Evolutionary conservation across 176 grass and related monocot species (phyloP).

Genomic region (Phoenix dactylifera): DNA sequence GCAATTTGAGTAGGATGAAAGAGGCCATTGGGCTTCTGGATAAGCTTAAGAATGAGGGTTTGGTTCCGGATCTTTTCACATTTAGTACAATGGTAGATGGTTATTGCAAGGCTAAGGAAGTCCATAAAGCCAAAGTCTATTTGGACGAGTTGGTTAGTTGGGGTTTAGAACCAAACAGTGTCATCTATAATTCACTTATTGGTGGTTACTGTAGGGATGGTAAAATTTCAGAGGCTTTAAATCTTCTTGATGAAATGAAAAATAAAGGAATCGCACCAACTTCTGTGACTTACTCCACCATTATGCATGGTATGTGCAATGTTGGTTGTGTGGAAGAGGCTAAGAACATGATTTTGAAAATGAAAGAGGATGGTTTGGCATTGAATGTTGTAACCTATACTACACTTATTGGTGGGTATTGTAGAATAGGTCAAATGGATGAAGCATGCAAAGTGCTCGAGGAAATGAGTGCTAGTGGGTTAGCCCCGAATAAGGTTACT

Average conservation of each 20-base stretch:
- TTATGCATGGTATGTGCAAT: slow-evolving; percentile 80
- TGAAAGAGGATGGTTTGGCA: slow-evolving; percentile 34
- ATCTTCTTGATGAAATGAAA: slow-evolving; percentile 69
- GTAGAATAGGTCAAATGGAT: slow-evolving; percentile 68
- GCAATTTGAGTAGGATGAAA: slow-evolving; percentile 63
- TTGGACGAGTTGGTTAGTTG: slow-evolving; percentile 38
- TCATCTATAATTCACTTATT: slow-evolving; percentile 84
- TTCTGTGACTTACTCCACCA: slow-evolving; percentile 44
- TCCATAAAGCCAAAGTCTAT: slow-evolving; percentile 61
- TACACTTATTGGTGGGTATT: slow-evolving; percentile 61
- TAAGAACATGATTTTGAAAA: slow-evolving; percentile 43
- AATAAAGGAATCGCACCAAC: slow-evolving; percentile 49
- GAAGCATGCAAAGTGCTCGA: slow-evolving; percentile 57
- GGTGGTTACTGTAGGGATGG: slow-evolving; percentile 63
- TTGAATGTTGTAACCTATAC: slow-evolving; percentile 70
- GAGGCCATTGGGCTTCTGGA: slow-evolving; percentile 44
- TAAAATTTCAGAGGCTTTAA: slow-evolving; percentile 55
- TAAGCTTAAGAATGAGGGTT: slow-evolving; percentile 49
- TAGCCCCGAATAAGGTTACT: slow-evolving; percentile 76
- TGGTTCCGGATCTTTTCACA: slow-evolving; percentile 61
- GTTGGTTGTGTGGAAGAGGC: slow-evolving; percentile 63
- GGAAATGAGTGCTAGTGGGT: slow-evolving; percentile 47
- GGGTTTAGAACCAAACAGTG: slow-evolving; percentile 60
- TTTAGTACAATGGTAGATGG: slow-evolving; percentile 74
- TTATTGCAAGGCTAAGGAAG: slow-evolving; percentile 71